Conservation (phyloP, 1,284 basidiomycete species). For the Heimioporus retisporus region DNA sequence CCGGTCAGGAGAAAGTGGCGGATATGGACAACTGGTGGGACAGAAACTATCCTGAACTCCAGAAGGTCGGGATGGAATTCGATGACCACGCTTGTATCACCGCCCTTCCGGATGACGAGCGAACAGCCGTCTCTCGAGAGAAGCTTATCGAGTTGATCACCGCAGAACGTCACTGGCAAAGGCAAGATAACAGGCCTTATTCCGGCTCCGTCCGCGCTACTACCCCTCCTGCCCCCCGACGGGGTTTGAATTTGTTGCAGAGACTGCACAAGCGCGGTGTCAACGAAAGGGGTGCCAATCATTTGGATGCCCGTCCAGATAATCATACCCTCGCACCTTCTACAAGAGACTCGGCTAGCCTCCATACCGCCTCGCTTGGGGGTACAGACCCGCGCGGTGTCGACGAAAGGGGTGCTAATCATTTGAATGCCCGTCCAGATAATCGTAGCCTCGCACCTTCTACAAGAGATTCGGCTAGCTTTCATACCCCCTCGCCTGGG, state of each 20-base stretch:
- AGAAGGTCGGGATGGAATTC: slow-evolving; percentile 28
- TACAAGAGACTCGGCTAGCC: slow-evolving; percentile 8
- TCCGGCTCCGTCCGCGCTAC: slow-evolving; percentile 22
- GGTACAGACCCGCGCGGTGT: too few relatives aligned
- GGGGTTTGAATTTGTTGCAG: slow-evolving; percentile 2
- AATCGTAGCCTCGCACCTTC: slow-evolving; percentile 1
- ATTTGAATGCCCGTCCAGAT: too few relatives aligned
- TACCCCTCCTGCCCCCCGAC: not conserved
- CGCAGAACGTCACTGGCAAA: slow-evolving; percentile 20
- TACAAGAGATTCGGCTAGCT: slow-evolving; percentile 11
- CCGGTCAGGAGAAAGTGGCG: slow-evolving; percentile 27
- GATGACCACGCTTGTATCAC: slow-evolving; percentile 40
- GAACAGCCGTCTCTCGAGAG: slow-evolving; percentile 20
- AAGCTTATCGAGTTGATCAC: slow-evolving; percentile 26
- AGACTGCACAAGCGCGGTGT: not conserved
- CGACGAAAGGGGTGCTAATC: too few relatives aligned
- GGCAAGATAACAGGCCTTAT: slow-evolving; percentile 19
- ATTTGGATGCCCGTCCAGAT: not conserved
- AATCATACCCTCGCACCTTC: not conserved
- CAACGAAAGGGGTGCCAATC: not conserved
- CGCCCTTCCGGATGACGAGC: slow-evolving; percentile 20
- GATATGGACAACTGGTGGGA: slow-evolving; percentile 43
- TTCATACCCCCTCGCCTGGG: slow-evolving; percentile 27
- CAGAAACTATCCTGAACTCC: slow-evolving; percentile 20
- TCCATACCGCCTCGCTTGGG: slow-evolving; percentile 28